phyloP scores from a whole-genome alignment of 2,329 filamentous ascomycete species.

The Periconia digitata region DNA sequence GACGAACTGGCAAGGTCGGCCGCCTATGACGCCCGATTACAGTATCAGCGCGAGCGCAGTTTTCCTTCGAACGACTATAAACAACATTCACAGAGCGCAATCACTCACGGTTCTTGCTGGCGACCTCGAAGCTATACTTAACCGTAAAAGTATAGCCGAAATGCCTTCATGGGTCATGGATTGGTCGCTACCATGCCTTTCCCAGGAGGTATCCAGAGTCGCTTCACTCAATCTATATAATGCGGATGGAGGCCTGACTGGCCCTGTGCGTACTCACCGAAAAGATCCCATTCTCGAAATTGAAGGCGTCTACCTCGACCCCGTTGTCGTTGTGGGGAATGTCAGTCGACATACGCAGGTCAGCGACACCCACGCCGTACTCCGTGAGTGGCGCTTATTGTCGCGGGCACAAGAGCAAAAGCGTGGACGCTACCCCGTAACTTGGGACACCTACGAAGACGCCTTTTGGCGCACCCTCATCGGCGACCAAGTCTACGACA shows the following conservation, averaged over 20 bases:
- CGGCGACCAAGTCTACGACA: constrained; percentile 13
- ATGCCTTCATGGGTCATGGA: constrained; percentile 25
- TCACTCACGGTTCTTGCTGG: constrained; percentile 17
- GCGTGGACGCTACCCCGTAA: constrained; percentile 7
- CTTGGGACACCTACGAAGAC: constrained; percentile 13
- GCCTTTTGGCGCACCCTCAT: constrained; percentile 21
- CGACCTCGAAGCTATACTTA: constrained; percentile 16
- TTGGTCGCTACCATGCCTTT: constrained; percentile 21
- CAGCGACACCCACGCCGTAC: constrained; percentile 16
- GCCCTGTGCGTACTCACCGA: constrained; percentile 6
- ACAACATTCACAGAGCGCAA: constrained; percentile 10
- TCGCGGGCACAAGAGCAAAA: neutral
- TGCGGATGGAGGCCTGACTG: constrained; percentile 7
- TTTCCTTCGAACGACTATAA: constrained; percentile 10
- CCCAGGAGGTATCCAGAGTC: constrained; percentile 16
- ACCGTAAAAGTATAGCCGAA: constrained; percentile 13
- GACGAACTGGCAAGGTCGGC: constrained; percentile 15
- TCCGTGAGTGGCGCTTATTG: constrained; percentile 16
- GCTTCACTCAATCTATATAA: constrained; percentile 16
- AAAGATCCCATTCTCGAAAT: constrained; percentile 11
- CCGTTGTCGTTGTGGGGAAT: constrained; percentile 11
- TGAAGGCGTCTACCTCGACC: constrained; percentile 11
- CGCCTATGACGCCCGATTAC: constrained; percentile 16
- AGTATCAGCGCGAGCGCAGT: constrained; percentile 1
- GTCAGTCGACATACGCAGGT: constrained; percentile 22